Evolutionary conservation across 805 yeast species (phyloP).

Genomic region (Lipomyces mesembrius): DNA sequence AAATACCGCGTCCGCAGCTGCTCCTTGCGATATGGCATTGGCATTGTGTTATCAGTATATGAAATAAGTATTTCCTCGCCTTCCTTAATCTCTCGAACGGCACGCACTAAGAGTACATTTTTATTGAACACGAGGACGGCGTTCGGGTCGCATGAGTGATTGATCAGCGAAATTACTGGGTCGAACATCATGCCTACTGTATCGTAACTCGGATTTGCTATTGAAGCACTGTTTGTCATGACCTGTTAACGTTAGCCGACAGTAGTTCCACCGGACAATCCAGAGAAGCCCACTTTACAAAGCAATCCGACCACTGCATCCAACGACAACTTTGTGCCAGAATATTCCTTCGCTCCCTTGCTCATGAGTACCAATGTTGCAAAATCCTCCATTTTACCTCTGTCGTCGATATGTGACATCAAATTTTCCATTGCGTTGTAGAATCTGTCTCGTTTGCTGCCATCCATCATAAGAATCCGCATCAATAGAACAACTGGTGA

Average conservation of each 20-base stretch:
- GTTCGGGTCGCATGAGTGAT: constrained; percentile 38
- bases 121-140: constrained; percentile 17
- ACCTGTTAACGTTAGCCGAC: constrained; percentile 3
- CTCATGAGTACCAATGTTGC: constrained; percentile 12
- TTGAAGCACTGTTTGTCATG: constrained; percentile 15
- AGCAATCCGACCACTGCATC: constrained; percentile 7
- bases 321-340: constrained; percentile 5
- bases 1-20: constrained; percentile 18
- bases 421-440: constrained; percentile 2
- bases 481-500: constrained; percentile 11
- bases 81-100: constrained; percentile 15
- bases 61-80: constrained; percentile 32
- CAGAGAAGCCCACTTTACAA: constrained; percentile 11
- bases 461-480: constrained; percentile 15
- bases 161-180: constrained; percentile 26
- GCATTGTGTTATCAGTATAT: constrained; percentile 29
- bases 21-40: constrained; percentile 10
- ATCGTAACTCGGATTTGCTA: constrained; percentile 18
- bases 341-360: constrained; percentile 24
- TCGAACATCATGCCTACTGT: constrained; percentile 29
- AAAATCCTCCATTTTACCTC: constrained; percentile 10
- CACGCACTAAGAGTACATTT: constrained; percentile 9
- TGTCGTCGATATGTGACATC: constrained; percentile 8
- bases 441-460: not conserved
- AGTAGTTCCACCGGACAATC: not conserved